Percentiles rank a stretch among this genome's conserved stretches.
Evolutionary conservation across 441 rosid genomes (phyloP).

Genomic region (Gossypium davidsonii): DNA sequence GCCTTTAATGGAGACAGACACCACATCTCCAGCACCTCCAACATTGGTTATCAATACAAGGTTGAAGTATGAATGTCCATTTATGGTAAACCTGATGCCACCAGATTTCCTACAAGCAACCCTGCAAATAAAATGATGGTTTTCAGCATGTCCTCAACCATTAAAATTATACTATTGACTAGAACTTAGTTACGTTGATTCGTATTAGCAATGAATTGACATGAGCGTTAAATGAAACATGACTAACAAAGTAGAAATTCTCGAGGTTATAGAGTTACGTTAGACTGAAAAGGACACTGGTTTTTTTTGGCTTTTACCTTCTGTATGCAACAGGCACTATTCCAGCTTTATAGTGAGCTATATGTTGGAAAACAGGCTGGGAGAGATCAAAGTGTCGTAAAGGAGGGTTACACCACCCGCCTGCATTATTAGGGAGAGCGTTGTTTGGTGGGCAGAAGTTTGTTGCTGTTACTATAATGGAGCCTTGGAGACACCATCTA

Average conservation of each 20-base stretch:
- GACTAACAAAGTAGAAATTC: no score
- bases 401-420: conserved; percentile 76
- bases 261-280: not conserved
- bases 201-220: not conserved
- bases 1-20: conserved; percentile 45
- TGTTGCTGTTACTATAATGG: conserved; percentile 57
- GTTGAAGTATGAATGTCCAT: conserved; percentile 68
- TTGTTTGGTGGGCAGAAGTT: conserved; percentile 67
- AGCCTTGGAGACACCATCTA: conserved; percentile 48
- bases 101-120: conserved; percentile 44
- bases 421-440: conserved; percentile 44
- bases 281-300: not conserved
- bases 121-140: not conserved
- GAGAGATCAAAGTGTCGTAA: conserved; percentile 65
- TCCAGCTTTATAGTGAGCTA: conserved; percentile 57
- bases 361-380: conserved; percentile 48
- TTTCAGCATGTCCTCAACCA: not conserved
- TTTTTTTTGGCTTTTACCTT: conserved; percentile 13
- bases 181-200: not conserved
- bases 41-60: conserved; percentile 59
- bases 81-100: conserved; percentile 58
- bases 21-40: conserved; percentile 65
- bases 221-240: not conserved
- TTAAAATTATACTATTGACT: not conserved
- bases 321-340: conserved; percentile 55